phyloP scores from a whole-genome alignment of 176 grass and related monocot species.

The Carex littledalei region DNA sequence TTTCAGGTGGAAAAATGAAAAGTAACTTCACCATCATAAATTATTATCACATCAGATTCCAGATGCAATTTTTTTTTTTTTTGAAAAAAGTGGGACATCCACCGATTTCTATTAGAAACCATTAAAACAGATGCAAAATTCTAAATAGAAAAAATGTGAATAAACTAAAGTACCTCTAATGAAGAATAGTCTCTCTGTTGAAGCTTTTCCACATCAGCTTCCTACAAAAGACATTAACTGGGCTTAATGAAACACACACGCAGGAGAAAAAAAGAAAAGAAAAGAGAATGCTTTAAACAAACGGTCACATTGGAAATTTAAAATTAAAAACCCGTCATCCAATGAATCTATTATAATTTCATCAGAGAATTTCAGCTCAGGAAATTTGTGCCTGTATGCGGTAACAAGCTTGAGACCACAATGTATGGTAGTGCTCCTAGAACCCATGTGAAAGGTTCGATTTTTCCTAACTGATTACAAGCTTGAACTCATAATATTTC shows the following conservation, averaged over 20 bases:
- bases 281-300: not conserved
- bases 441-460: not conserved
- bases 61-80: not conserved
- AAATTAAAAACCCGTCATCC: not conserved
- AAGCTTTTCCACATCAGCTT: constrained; percentile 94
- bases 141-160: constrained; percentile 14
- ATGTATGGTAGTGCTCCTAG: not conserved
- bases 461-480: not conserved
- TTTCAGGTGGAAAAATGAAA: not conserved
- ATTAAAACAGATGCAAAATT: not conserved
- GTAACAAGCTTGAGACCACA: not conserved
- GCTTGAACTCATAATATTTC: not conserved
- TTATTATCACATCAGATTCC: not conserved
- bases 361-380: not conserved
- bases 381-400: not conserved
- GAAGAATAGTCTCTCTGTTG: constrained; percentile 97
- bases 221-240: constrained; percentile 35
- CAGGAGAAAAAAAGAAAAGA: not conserved
- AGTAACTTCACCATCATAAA: not conserved
- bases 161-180: constrained; percentile 51
- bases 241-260: not conserved
- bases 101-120: too few species aligned
- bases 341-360: not conserved
- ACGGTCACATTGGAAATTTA: not conserved
- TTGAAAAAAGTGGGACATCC: too few species aligned